Evolutionary conservation across 169 alveolate species (phyloP).

Genomic region (Cryptosporidium canis): DNA sequence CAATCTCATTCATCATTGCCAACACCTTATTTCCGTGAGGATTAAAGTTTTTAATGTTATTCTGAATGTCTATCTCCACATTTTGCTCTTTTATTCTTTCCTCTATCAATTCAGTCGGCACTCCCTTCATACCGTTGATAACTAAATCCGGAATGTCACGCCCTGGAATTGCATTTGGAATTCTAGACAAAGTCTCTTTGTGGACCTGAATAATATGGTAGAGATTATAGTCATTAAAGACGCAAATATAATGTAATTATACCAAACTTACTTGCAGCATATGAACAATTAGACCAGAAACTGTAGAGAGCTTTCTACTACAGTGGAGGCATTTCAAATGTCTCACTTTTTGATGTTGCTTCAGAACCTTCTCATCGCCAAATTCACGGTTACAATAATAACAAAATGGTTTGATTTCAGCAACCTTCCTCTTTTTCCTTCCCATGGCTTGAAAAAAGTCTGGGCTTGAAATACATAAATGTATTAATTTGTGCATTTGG

Average conservation of each 20-base stretch:
- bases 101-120: conserved; percentile 89
- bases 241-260: too few relatives aligned
- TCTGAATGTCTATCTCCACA: conserved; percentile 36
- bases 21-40: conserved; percentile 70
- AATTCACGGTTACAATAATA: conserved; percentile 97
- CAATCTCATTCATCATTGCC: conserved; percentile 40
- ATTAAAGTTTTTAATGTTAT: conserved; percentile 1
- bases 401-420: conserved; percentile 95
- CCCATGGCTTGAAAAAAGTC: conserved; percentile 83
- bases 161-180: conserved; percentile 96
- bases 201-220: conserved; percentile 88
- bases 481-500: not conserved
- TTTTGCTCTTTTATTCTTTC: conserved; percentile 75
- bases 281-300: conserved; percentile 89
- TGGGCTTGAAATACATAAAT: not conserved
- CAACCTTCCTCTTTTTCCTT: conserved; percentile 92
- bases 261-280: conserved; percentile 82
- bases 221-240: conserved; percentile 77
- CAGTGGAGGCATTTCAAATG: conserved; percentile 95
- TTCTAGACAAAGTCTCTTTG: conserved; percentile 86
- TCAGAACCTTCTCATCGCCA: conserved; percentile 94
- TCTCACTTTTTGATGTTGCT: conserved; percentile 97
- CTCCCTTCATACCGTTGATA: conserved; percentile 98
- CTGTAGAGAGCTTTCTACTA: conserved; percentile 94
- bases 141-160: conserved; percentile 92